Conservation (phyloP, 2,329 filamentous ascomycete genomes). For the Bimuria novae-zelandiae region DNA sequence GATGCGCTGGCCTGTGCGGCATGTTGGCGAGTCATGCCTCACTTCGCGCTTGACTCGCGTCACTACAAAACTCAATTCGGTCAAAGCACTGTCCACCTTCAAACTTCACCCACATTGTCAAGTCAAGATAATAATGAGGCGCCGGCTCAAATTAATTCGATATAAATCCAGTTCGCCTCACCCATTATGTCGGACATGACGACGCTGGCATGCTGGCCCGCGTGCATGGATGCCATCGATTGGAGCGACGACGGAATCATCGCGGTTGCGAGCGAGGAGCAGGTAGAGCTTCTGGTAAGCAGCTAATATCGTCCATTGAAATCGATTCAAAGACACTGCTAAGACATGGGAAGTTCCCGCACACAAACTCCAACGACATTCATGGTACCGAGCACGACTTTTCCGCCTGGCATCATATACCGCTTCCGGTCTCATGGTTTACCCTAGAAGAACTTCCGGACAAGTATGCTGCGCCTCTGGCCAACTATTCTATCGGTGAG, state of each 20-base stretch:
- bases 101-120: not conserved
- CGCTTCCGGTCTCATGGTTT: constrained; percentile 58
- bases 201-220: constrained; percentile 53
- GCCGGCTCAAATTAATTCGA: not conserved
- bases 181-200: constrained; percentile 42
- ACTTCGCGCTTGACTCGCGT: constrained; percentile 2
- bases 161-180: not conserved
- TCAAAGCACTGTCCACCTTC: not conserved
- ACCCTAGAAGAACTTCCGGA: constrained; percentile 53
- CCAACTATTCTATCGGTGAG: constrained; percentile 60
- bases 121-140: not conserved
- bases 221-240: constrained; percentile 57
- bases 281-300: constrained; percentile 57
- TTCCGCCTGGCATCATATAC: constrained; percentile 43
- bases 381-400: constrained; percentile 37
- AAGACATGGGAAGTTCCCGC: constrained; percentile 35
- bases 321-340: not conserved
- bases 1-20: not conserved
- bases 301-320: not conserved
- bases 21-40: not conserved
- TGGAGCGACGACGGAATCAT: constrained; percentile 41
- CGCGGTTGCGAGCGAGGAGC: constrained; percentile 51
- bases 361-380: constrained; percentile 33
- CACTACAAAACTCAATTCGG: constrained; percentile 6
- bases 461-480: constrained; percentile 52